Conservation (phyloP, 331 rosid genomes). For the Rosa hybrid region DNA sequence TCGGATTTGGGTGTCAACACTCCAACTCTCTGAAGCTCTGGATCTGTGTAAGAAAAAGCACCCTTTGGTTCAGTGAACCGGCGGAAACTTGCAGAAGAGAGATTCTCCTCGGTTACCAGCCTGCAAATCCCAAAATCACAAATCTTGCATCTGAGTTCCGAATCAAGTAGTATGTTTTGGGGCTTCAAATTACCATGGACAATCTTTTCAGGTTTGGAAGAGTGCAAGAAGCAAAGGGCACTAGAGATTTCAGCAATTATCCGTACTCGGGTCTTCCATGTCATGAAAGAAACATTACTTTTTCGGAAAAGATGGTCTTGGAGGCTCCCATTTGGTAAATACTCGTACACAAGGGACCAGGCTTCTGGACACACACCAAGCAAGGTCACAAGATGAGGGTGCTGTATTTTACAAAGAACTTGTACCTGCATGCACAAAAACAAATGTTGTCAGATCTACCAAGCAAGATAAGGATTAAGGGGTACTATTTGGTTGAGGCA, state of each 20-base stretch:
- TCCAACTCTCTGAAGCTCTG: slow-evolving; percentile 74
- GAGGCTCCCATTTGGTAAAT: slow-evolving; percentile 80
- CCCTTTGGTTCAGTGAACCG: slow-evolving; percentile 65
- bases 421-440: slow-evolving; percentile 61
- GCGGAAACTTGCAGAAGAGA: slow-evolving; percentile 54
- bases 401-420: slow-evolving; percentile 77
- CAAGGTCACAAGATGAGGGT: slow-evolving; percentile 79
- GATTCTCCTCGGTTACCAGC: slow-evolving; percentile 68
- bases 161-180: slow-evolving; percentile 60
- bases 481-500: slow-evolving; percentile 4
- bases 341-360: slow-evolving; percentile 81
- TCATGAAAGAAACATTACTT: slow-evolving; percentile 44
- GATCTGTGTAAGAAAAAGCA: slow-evolving; percentile 68
- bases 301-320: slow-evolving; percentile 64
- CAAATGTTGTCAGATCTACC: slow-evolving; percentile 19
- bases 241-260: slow-evolving; percentile 74
- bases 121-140: slow-evolving; percentile 78
- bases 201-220: slow-evolving; percentile 70
- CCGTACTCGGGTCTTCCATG: slow-evolving; percentile 70
- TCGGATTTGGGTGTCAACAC: slow-evolving; percentile 77
- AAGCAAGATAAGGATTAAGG: slow-evolving; percentile 6
- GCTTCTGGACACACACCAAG: slow-evolving; percentile 88
- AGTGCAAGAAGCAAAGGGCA: slow-evolving; percentile 91
- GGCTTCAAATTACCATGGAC: slow-evolving; percentile 85
- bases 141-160: slow-evolving; percentile 76